phyloP scores from a whole-genome alignment of 768 basidiomycete genomes.

The Boletus huronensis region DNA sequence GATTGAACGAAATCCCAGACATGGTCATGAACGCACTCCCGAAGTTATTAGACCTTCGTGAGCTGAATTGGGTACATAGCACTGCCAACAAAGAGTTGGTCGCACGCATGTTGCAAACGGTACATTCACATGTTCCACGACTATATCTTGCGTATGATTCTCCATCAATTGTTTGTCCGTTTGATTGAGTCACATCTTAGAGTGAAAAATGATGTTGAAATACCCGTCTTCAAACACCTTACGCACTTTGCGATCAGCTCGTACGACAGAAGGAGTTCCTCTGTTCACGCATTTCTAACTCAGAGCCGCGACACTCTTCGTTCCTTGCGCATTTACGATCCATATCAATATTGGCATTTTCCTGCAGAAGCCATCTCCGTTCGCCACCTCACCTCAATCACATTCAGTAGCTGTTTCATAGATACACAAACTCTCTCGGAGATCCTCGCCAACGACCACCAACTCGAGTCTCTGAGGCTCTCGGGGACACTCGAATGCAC shows the following conservation, averaged over 20 bases:
- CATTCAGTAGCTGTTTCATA: constrained; percentile 58
- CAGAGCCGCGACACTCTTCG: constrained; percentile 54
- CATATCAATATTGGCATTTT: constrained; percentile 50
- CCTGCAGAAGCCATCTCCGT: constrained; percentile 51
- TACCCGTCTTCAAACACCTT: constrained; percentile 52
- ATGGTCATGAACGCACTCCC: constrained; percentile 70
- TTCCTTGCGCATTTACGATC: constrained; percentile 52
- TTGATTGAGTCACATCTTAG: constrained; percentile 10
- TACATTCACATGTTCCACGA: constrained; percentile 50
- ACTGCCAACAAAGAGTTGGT: constrained; percentile 55
- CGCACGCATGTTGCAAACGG: constrained; percentile 46
- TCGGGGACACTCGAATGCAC: constrained; percentile 52
- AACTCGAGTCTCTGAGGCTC: constrained; percentile 60
- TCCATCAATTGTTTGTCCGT: background rate
- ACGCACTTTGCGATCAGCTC: constrained; percentile 56
- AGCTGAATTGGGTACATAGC: constrained; percentile 60
- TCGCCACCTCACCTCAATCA: constrained; percentile 60
- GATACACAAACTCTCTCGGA: constrained; percentile 53
- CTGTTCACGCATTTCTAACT: constrained; percentile 45
- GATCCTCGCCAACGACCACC: constrained; percentile 57
- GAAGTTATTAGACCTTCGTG: constrained; percentile 54
- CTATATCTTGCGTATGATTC: constrained; percentile 47
- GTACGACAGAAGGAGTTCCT: constrained; percentile 37
- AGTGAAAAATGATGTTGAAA: constrained; percentile 38
- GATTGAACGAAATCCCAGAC: constrained; percentile 34